Percentiles rank a stretch among this genome's conserved stretches.
phyloP scores from a whole-genome alignment of 345 rosid genomes.

The Rubroshorea leprosula region DNA sequence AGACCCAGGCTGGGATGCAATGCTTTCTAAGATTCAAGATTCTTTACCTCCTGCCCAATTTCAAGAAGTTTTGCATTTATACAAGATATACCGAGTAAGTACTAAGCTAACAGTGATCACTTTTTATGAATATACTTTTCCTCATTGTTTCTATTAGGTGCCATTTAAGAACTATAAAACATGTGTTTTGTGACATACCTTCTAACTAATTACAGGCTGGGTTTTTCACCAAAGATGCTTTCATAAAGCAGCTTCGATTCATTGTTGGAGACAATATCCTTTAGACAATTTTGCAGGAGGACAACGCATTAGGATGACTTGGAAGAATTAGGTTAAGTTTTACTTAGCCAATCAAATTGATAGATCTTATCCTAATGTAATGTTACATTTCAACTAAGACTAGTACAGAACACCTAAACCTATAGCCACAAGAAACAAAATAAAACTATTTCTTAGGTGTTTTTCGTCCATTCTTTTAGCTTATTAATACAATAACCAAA shows the following conservation, averaged over 20 bases:
- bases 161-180: too few species aligned
- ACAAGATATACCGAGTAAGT: slow-evolving; percentile 28
- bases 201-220: slow-evolving; percentile 30
- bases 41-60: slow-evolving; percentile 33
- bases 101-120: too few species aligned
- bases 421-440: background rate
- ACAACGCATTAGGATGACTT: slow-evolving; percentile 11
- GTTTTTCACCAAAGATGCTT: slow-evolving; percentile 23
- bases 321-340: background rate
- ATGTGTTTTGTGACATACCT: background rate
- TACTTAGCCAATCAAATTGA: too few species aligned
- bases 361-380: too few species aligned
- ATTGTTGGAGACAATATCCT: slow-evolving; percentile 36
- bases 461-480: too few species aligned
- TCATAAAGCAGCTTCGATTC: slow-evolving; percentile 24
- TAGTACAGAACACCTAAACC: background rate
- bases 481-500: too few species aligned
- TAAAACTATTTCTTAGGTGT: background rate
- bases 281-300: slow-evolving; percentile 26
- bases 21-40: slow-evolving; percentile 31
- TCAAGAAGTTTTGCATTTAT: slow-evolving; percentile 25
- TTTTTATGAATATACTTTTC: too few species aligned
- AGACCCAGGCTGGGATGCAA: slow-evolving; percentile 23
- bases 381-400: background rate
- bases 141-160: too few species aligned